Evolutionary conservation across 768 basidiomycete species (phyloP), one percentile per base, ranked within the genome.

Genomic region (Sutorius australiensis): DNA sequence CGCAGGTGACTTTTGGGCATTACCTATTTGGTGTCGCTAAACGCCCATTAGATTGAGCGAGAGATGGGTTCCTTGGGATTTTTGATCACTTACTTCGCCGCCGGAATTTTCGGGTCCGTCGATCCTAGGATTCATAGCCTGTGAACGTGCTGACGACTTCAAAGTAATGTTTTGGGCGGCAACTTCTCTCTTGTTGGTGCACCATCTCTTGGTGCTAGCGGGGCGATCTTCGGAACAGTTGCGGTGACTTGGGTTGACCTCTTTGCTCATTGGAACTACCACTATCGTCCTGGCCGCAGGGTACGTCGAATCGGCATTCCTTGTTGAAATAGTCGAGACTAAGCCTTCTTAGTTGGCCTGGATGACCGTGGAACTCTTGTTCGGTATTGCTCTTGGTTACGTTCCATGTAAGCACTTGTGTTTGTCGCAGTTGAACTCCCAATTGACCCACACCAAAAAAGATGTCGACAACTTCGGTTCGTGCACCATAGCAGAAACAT

Each of bases 61-160:
- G 92, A 94, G 62, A 93, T 97, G 89, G 93, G 93, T 9, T 89
- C 93, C 0, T 75, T 76, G 27, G 87, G 87, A 0, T 99, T 97
- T 71, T 56, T 92, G 31, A 73, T 97, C 12, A 82, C 91, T 3
- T 99, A 98, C 69, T 80, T 94, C 40, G 80, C 93, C 1, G 88
- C 92, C 11, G 95, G 95, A 7, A 91, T 97, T 32, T 98, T 97
- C 66, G 95, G 95, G 80, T 92, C 68, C 37, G 69, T 58, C 19
- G 11, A 31, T 54, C 14, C 27, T 17, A 16, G 14, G 21, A 6
- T 8, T 37, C 31, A 39, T 21, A 41, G 8, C n/a, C 30, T 44
- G 53, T 21, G 10, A 34, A 33, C 16, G 6, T 39, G 36, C 55
- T 61, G 27, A 60, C 28, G 13, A 42, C 16, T 30, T 24, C 12